Conservation (phyloP, 1,284 basidiomycete species). For the Moesziomyces sp. region DNA sequence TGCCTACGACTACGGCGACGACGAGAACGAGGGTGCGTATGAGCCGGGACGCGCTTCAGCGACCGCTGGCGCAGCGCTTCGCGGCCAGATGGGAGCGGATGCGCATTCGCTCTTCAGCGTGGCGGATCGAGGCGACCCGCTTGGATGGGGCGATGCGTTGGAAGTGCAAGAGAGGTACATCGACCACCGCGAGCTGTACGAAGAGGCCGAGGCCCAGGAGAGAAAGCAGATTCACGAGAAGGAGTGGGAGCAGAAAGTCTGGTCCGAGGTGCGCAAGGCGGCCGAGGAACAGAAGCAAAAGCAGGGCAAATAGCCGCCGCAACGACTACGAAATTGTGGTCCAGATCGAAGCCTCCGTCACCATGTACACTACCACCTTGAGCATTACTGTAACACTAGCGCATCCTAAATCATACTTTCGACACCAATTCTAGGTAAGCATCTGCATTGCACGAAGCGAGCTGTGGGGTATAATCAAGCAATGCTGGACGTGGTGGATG, state of each 20-base stretch:
- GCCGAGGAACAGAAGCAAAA: slow-evolving; percentile 31
- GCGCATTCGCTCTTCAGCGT: slow-evolving; percentile 55
- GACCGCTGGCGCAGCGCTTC: slow-evolving; percentile 30
- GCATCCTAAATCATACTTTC: neutral
- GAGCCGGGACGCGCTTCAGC: slow-evolving; percentile 37
- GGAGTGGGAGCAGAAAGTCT: slow-evolving; percentile 43
- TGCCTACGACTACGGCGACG: slow-evolving; percentile 15
- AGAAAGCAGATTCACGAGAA: slow-evolving; percentile 38
- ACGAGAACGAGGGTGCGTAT: slow-evolving; percentile 34
- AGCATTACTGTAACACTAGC: slow-evolving; percentile 20
- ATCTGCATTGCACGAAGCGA: slow-evolving; percentile 19
- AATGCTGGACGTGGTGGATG: neutral
- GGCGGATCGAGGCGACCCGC: slow-evolving; percentile 50
- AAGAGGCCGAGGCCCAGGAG: slow-evolving; percentile 36
- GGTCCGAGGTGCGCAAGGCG: slow-evolving; percentile 39
- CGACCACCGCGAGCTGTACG: slow-evolving; percentile 45
- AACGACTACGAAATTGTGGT: slow-evolving; percentile 5
- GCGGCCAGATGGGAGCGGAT: slow-evolving; percentile 36
- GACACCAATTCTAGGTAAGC: neutral
- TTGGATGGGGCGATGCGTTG: slow-evolving; percentile 55
- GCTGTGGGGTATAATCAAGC: neutral
- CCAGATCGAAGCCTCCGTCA: too few species aligned
- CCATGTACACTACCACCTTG: neutral
- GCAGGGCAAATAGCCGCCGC: slow-evolving; percentile 1
- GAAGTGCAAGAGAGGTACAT: slow-evolving; percentile 63